These are phyloP conservation scores for Knoxdaviesia capensis DNA, from an alignment of 2,329 filamentous ascomycete genomes.

Conservation along the genomic window DNA sequence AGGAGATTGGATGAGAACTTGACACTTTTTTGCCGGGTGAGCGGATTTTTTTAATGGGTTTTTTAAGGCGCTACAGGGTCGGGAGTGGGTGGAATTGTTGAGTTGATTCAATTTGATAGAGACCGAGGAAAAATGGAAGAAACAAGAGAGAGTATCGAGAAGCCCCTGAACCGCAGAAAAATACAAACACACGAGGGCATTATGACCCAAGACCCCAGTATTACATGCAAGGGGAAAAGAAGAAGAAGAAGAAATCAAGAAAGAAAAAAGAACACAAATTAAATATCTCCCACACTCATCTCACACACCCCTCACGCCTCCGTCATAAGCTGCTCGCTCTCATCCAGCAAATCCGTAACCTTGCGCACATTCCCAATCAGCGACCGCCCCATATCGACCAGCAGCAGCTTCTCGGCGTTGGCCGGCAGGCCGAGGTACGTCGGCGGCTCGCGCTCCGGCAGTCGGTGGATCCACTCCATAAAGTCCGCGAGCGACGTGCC, in stretches of 20 bases:
- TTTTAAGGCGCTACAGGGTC: too few relatives aligned
- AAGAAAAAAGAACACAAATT: neutral
- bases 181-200: neutral
- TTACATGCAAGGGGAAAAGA: neutral
- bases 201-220: neutral
- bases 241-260: conserved; percentile 2
- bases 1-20: too few relatives aligned
- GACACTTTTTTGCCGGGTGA: too few relatives aligned
- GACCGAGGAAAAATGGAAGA: neutral
- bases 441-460: conserved; percentile 90
- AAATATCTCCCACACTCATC: neutral
- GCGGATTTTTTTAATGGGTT: too few relatives aligned
- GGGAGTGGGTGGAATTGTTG: too few relatives aligned
- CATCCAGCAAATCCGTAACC: conserved; percentile 75
- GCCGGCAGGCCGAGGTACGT: conserved; percentile 86
- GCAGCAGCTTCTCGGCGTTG: conserved; percentile 86
- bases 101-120: too few relatives aligned
- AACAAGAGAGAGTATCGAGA: neutral
- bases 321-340: conserved; percentile 76
- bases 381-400: conserved; percentile 70
- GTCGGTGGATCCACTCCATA: conserved; percentile 69
- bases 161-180: neutral
- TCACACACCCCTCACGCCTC: conserved; percentile 21
- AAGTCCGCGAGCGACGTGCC: conserved; percentile 75
- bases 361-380: conserved; percentile 70